These are phyloP conservation scores for Emergomyces pasteurianus DNA, from an alignment of 2,329 filamentous ascomycete genomes.

Conservation along the genomic window DNA sequence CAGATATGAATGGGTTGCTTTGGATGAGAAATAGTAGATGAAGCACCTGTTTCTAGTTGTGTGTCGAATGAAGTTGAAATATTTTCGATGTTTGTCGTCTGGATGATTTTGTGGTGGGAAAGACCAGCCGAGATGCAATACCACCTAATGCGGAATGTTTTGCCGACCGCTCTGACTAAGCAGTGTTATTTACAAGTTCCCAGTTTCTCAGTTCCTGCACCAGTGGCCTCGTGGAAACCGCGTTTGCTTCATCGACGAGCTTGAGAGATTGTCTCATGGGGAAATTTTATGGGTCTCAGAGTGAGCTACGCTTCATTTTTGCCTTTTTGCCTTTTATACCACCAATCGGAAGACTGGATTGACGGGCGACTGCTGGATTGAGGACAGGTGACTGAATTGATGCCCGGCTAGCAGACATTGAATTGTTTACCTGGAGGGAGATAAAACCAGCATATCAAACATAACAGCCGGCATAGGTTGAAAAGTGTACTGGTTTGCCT, in stretches of 20 bases:
- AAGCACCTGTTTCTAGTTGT: neutral
- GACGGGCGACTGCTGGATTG: neutral
- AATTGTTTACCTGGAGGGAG: neutral
- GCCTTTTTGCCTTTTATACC: neutral
- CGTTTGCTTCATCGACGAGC: too few relatives aligned
- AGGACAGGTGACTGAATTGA: neutral
- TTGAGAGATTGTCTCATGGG: too few relatives aligned
- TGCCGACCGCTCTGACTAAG: neutral
- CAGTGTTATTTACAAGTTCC: too few relatives aligned
- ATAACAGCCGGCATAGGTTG: neutral
- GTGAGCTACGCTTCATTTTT: too few relatives aligned
- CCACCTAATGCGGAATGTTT: neutral
- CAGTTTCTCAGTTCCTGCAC: too few relatives aligned
- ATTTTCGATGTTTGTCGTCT: neutral
- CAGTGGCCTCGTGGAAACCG: too few relatives aligned
- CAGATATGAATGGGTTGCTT: neutral
- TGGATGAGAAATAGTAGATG: neutral
- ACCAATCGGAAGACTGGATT: neutral
- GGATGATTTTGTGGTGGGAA: neutral
- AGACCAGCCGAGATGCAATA: neutral
- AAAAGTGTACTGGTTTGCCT: too few relatives aligned
- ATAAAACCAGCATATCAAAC: neutral
- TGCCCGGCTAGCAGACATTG: neutral
- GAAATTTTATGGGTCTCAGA: too few relatives aligned
- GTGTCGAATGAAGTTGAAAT: neutral